Evolutionary conservation across 495 filamentous ascomycete genomes (phyloP).

Genomic region (Aspergillus cavernicola): DNA sequence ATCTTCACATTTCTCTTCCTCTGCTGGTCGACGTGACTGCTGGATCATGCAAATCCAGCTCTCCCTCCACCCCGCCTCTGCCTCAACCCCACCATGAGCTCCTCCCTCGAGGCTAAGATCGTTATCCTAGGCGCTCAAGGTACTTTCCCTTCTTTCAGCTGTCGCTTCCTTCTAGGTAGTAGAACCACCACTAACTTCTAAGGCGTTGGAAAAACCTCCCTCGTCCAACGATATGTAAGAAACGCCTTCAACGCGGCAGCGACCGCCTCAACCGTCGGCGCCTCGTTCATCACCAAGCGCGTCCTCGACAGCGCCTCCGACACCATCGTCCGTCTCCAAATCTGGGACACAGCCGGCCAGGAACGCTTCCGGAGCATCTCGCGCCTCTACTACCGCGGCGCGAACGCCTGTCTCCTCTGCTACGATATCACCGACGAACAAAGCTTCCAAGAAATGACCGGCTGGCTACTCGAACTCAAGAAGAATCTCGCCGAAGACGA

Average conservation of each 20-base stretch:
- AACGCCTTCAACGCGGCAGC: slow-evolving; percentile 68
- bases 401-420: slow-evolving; percentile 90
- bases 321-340: slow-evolving; percentile 77
- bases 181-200: background rate
- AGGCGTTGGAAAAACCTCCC: slow-evolving; percentile 93
- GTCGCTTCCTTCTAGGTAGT: background rate
- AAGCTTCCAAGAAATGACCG: slow-evolving; percentile 90
- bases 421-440: slow-evolving; percentile 87
- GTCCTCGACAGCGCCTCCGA: slow-evolving; percentile 80
- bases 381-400: slow-evolving; percentile 90
- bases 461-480: slow-evolving; percentile 80
- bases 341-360: slow-evolving; percentile 94
- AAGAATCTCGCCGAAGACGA: slow-evolving; percentile 54
- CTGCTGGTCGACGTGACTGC: slow-evolving; percentile 2
- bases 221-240: slow-evolving; percentile 83
- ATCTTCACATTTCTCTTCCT: background rate
- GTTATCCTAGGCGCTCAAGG: slow-evolving; percentile 84
- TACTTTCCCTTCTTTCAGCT: slow-evolving; percentile 18
- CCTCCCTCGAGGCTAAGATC: slow-evolving; percentile 85
- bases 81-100: slow-evolving; percentile 55
- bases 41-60: slow-evolving; percentile 35
- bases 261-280: slow-evolving; percentile 81
- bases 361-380: slow-evolving; percentile 94
- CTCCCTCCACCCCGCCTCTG: slow-evolving; percentile 21
- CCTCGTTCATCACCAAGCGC: slow-evolving; percentile 90